phyloP scores from a whole-genome alignment of 371 early-diverging fungal genomes.

The Apophysomyces sp. region DNA sequence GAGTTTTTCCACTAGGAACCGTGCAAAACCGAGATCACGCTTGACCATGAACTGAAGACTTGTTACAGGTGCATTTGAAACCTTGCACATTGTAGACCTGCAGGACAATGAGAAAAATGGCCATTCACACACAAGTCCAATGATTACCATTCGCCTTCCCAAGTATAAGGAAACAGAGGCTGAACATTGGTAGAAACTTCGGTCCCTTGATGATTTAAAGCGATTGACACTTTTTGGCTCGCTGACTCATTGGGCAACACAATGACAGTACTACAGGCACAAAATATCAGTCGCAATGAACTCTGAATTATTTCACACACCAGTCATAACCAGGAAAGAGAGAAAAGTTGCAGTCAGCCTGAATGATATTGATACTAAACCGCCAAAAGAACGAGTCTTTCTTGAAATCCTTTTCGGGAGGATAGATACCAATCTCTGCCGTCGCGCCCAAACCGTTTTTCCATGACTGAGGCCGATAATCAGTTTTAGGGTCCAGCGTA shows the following conservation, averaged over 20 bases:
- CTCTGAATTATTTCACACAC: too few species aligned
- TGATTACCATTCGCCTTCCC: constrained; percentile 52
- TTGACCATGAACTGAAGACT: constrained; percentile 53
- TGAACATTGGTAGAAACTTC: constrained; percentile 39
- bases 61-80: constrained; percentile 36
- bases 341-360: constrained; percentile 51
- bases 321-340: constrained; percentile 62
- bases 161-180: constrained; percentile 57
- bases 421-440: constrained; percentile 54
- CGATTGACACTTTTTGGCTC: constrained; percentile 16
- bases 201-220: constrained; percentile 50
- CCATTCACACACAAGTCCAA: not conserved
- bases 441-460: constrained; percentile 65
- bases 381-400: constrained; percentile 60
- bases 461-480: constrained; percentile 41
- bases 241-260: constrained; percentile 13
- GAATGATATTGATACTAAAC: constrained; percentile 37
- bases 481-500: constrained; percentile 15
- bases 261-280: constrained; percentile 15
- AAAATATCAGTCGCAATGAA: not conserved
- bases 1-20: constrained; percentile 22
- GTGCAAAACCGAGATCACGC: constrained; percentile 24
- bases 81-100: constrained; percentile 40
- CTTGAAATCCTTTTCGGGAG: constrained; percentile 35
- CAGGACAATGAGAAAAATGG: not conserved